Percentiles rank a stretch among this genome's conserved stretches.
Conservation (phyloP, 352 stramenopile species). For the Globisporangium paddicum region DNA sequence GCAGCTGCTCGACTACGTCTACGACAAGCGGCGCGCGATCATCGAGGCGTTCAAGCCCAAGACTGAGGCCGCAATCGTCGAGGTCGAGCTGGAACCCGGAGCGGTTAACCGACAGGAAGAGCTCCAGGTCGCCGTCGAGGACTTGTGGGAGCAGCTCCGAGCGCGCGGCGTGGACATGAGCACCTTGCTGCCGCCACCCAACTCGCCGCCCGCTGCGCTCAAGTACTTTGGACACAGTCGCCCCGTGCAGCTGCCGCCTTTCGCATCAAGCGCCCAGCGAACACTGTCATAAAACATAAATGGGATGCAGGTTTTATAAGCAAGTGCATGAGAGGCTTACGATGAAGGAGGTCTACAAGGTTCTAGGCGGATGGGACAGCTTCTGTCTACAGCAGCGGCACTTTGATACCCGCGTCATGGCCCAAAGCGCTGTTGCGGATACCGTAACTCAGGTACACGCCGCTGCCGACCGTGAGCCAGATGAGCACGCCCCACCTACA, state of each 20-base stretch:
- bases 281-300: conserved; percentile 16
- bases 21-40: conserved; percentile 52
- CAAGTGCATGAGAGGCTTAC: neutral
- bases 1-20: conserved; percentile 68
- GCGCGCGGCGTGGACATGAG: conserved; percentile 30
- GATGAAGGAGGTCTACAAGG: neutral
- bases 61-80: conserved; percentile 45
- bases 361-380: neutral
- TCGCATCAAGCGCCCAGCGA: conserved; percentile 39
- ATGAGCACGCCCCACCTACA: conserved; percentile 66
- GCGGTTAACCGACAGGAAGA: conserved; percentile 19
- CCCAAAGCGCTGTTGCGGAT: conserved; percentile 68
- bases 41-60: conserved; percentile 40
- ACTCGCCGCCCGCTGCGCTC: conserved; percentile 59
- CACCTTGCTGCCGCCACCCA: conserved; percentile 44
- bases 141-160: conserved; percentile 52
- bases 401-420: conserved; percentile 12
- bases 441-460: conserved; percentile 76
- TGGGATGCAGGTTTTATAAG: neutral
- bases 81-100: conserved; percentile 27
- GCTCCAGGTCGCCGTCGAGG: conserved; percentile 28
- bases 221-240: conserved; percentile 53
- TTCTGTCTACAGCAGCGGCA: conserved; percentile 15
- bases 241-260: conserved; percentile 37
- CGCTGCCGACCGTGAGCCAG: conserved; percentile 57